Evolutionary conservation across 805 yeast species (phyloP).

Genomic region (Nakazawaea populi): DNA sequence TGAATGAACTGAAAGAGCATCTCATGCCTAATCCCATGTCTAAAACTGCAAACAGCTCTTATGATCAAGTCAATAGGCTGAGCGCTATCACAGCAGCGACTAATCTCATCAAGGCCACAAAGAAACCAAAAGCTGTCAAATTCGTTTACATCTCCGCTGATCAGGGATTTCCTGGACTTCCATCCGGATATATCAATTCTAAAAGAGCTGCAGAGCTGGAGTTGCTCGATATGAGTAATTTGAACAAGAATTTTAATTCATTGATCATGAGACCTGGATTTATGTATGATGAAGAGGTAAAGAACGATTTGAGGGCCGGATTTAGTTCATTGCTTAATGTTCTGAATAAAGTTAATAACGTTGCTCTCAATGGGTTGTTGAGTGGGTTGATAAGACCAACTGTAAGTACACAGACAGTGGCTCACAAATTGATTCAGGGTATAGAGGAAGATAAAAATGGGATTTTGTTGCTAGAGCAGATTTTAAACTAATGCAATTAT

Average conservation of each 20-base stretch:
- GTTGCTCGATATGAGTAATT: slow-evolving; percentile 32
- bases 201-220: slow-evolving; percentile 75
- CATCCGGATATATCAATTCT: slow-evolving; percentile 64
- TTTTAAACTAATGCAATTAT: slow-evolving; percentile 13
- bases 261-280: slow-evolving; percentile 77
- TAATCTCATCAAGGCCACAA: slow-evolving; percentile 26
- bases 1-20: slow-evolving; percentile 23
- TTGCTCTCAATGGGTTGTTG: slow-evolving; percentile 34
- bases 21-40: slow-evolving; percentile 58
- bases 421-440: slow-evolving; percentile 42
- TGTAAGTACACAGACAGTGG: slow-evolving; percentile 64
- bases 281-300: slow-evolving; percentile 54
- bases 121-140: slow-evolving; percentile 13
- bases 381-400: slow-evolving; percentile 54
- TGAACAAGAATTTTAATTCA: slow-evolving; percentile 30
- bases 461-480: slow-evolving; percentile 51
- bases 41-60: slow-evolving; percentile 38
- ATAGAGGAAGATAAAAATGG: slow-evolving; percentile 39
- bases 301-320: slow-evolving; percentile 30
- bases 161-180: slow-evolving; percentile 58
- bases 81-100: slow-evolving; percentile 64
- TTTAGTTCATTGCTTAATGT: slow-evolving; percentile 37
- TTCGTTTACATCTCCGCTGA: slow-evolving; percentile 84
- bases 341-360: slow-evolving; percentile 37
- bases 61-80: slow-evolving; percentile 61